Evolutionary conservation across 1,284 basidiomycete genomes (phyloP).

Genomic region (Schizophyllum commune): DNA sequence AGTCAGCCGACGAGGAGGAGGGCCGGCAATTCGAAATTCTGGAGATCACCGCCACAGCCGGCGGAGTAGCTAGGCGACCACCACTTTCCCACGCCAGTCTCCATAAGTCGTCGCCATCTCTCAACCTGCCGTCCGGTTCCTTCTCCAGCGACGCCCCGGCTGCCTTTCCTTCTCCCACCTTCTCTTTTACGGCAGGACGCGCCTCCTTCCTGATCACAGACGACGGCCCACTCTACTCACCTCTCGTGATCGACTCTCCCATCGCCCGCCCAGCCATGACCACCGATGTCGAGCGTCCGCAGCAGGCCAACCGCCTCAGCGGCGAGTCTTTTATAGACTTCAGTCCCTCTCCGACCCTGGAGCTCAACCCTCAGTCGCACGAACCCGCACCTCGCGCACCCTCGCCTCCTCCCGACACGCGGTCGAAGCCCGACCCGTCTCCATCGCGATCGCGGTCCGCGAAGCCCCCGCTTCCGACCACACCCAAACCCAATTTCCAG

Average conservation of each 20-base stretch:
- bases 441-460: conserved; percentile 9
- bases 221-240: background rate
- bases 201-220: background rate
- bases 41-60: too few relatives aligned
- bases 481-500: conserved; percentile 25
- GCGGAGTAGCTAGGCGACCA: too few relatives aligned
- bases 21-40: too few relatives aligned
- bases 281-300: conserved; percentile 4
- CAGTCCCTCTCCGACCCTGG: background rate
- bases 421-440: conserved; percentile 8
- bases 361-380: too few relatives aligned
- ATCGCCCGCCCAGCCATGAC: too few relatives aligned
- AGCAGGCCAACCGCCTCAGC: conserved; percentile 1
- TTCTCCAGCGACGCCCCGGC: too few relatives aligned
- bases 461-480: conserved; percentile 34
- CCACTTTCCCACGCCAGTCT: too few relatives aligned
- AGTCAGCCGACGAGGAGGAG: too few relatives aligned
- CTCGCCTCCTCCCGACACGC: conserved; percentile 1
- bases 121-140: too few relatives aligned
- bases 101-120: too few relatives aligned
- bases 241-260: background rate
- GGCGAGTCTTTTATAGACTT: conserved; percentile 12
- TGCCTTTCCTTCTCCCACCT: too few relatives aligned
- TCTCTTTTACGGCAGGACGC: background rate
- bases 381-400: conserved; percentile 1